Evolutionary conservation across 2,329 filamentous ascomycete species (phyloP).

Genomic region (Alternaria incomplexa): DNA sequence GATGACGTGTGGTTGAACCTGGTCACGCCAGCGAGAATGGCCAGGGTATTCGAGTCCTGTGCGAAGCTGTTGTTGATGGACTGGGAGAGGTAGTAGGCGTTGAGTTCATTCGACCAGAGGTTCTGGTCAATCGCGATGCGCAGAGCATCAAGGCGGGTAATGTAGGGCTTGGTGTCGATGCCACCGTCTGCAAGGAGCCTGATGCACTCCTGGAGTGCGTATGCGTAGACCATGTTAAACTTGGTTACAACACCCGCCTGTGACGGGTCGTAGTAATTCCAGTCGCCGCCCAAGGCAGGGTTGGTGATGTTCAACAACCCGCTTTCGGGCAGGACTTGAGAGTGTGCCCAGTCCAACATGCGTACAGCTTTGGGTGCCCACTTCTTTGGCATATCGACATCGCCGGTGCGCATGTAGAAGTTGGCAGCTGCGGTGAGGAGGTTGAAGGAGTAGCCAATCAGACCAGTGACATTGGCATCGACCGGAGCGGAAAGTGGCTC

Average conservation of each 20-base stretch:
- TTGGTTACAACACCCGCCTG: not conserved
- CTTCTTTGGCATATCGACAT: conserved; percentile 26
- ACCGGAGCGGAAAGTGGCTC: conserved; percentile 6
- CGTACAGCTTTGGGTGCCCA: conserved; percentile 35
- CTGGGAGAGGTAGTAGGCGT: not conserved
- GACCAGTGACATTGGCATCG: conserved; percentile 35
- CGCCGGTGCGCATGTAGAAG: conserved; percentile 38
- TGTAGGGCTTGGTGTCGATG: not conserved
- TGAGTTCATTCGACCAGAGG: not conserved
- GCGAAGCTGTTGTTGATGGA: not conserved
- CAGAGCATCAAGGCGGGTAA: not conserved
- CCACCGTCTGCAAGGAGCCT: not conserved
- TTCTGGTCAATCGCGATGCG: not conserved
- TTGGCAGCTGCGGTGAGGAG: conserved; percentile 36
- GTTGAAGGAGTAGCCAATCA: conserved; percentile 47
- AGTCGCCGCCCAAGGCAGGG: not conserved
- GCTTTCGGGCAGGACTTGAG: conserved; percentile 25
- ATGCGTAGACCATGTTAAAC: not conserved
- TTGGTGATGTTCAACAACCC: not conserved
- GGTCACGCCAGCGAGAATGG: not conserved
- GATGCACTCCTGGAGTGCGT: not conserved
- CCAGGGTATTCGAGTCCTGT: not conserved
- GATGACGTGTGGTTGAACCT: not conserved
- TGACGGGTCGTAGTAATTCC: not conserved
- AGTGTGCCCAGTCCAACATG: conserved; percentile 48